Base-by-base conservation (phyloP, 495 filamentous ascomycete genomes). In the Glarea lozoyensis region DNA sequence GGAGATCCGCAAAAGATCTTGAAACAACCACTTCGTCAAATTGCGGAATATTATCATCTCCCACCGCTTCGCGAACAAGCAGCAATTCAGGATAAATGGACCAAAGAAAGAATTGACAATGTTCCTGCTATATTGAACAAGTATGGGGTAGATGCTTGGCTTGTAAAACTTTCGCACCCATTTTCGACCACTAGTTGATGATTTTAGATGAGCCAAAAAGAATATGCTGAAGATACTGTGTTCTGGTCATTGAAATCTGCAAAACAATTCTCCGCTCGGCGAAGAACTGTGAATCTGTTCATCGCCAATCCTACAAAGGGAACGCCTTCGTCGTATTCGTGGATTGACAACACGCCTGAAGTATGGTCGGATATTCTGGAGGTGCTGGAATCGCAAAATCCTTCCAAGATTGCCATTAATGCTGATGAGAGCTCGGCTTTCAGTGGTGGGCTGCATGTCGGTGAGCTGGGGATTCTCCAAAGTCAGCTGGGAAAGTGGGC, bases 191-290 rank as follows among this genome's bases (percentile, higher is more conserved):
- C 21, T 10, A 17, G 21, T 16, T 38, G 29, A 46, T 3, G 43
- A 10, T 22, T 23, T 18, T 42, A 69, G 64, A 66, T 67, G 45
- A 67, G 65, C 56, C 67, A 71, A 42, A 57, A 55, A n/a, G 66
- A 71, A 45, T 66, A 69, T 32, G 63, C 63, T 22, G 67, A 71
- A 43, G 67, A 71, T 33, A 69, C 66, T 0, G 61, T 63, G 18
- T 71, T 71, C 55, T 69, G 65, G 65, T 66, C 66, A 4, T 58
- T 70, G 30, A 68, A 69, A 41, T 42, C 53, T 19, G 61, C 61
- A 1, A 55, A 37, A 11, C 58, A 66, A 44, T 71, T 71, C 49
- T 63, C 65, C 3, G 65, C 67, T 7, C 57, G 66, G 7, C 60
- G 67, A 18, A 60, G 67, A 10, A 71, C 65, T 5, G 61, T 64